Evolutionary conservation across 225 moss, liverwort and hornwort species (phyloP).

Genomic region (Physcomitrium patens): DNA sequence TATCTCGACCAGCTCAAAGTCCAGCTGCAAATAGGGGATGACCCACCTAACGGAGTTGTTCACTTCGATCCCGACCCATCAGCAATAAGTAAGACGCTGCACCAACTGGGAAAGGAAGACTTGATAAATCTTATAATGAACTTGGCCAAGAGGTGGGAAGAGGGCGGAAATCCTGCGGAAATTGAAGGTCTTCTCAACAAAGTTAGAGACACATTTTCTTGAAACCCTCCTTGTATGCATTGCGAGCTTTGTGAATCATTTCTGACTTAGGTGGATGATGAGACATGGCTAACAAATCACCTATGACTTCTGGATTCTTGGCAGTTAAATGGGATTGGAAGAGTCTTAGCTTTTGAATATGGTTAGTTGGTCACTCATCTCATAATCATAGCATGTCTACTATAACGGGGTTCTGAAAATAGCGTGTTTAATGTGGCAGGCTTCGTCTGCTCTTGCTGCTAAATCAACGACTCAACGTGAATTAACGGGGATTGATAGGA

Average conservation of each 20-base stretch:
- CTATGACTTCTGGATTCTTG: not conserved
- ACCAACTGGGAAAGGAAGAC: conserved; percentile 44
- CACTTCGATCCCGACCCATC: conserved; percentile 20
- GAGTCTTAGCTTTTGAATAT: not conserved
- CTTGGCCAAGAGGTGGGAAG: conserved; percentile 44
- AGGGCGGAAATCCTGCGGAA: conserved; percentile 33
- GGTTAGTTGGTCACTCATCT: not conserved
- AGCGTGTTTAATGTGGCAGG: conserved; percentile 28
- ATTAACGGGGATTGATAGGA: conserved; percentile 70
- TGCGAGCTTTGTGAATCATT: not conserved
- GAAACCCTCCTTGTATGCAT: not conserved
- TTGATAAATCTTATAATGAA: conserved; percentile 40
- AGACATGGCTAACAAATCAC: not conserved
- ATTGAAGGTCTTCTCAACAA: conserved; percentile 40
- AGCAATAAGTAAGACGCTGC: conserved; percentile 37
- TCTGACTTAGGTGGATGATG: conserved; percentile 2
- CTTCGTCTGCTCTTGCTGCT: conserved; percentile 22
- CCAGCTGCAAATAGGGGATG: conserved; percentile 42
- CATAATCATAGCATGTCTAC: not conserved
- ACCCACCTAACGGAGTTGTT: conserved; percentile 21
- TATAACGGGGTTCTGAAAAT: not conserved
- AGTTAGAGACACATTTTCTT: conserved; percentile 28
- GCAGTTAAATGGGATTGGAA: not conserved
- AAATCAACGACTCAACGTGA: conserved; percentile 25
- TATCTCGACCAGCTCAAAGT: conserved; percentile 46